A percentile compares a stretch with the other conserved stretches of the same genome.
Conservation (phyloP, 2,329 filamentous ascomycete species). For the Sphaerulina musiva region DNA sequence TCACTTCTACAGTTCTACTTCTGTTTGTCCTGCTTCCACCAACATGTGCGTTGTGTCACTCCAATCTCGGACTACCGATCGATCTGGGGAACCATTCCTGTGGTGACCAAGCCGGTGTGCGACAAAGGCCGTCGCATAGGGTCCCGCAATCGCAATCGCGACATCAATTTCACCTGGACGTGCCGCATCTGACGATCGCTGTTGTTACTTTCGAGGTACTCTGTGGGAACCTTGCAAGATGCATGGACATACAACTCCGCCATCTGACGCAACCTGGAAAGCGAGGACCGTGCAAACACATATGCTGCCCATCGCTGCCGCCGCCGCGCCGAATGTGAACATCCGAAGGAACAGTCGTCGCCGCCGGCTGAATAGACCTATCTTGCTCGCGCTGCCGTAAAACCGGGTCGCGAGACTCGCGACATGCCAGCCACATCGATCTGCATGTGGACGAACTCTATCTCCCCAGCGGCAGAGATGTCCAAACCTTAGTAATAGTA, state of each 20-base stretch:
- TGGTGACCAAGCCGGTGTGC: too few species aligned
- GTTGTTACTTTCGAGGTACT: not conserved
- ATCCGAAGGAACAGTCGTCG: not conserved
- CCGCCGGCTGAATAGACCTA: not conserved
- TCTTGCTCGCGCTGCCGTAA: not conserved
- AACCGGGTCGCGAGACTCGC: not conserved
- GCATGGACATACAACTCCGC: not conserved
- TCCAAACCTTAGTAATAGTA: too few species aligned
- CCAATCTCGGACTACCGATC: too few species aligned
- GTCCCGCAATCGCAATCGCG: not conserved
- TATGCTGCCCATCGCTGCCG: not conserved
- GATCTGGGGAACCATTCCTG: too few species aligned
- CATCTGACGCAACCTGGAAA: not conserved
- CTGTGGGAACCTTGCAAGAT: not conserved
- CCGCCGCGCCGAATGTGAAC: not conserved
- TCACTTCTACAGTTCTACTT: too few species aligned
- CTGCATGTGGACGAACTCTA: not conserved
- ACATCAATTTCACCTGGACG: not conserved
- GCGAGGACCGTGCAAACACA: too few species aligned
- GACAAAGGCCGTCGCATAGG: too few species aligned
- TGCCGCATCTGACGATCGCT: not conserved
- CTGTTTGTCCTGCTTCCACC: too few species aligned
- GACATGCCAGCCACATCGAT: too few species aligned
- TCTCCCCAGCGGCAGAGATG: too few species aligned
- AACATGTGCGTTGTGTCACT: too few species aligned